Evolutionary conservation across 352 stramenopile genomes (phyloP), one percentile per base, ranked within the genome.

Genomic region (Elongisporangium undulatum): DNA sequence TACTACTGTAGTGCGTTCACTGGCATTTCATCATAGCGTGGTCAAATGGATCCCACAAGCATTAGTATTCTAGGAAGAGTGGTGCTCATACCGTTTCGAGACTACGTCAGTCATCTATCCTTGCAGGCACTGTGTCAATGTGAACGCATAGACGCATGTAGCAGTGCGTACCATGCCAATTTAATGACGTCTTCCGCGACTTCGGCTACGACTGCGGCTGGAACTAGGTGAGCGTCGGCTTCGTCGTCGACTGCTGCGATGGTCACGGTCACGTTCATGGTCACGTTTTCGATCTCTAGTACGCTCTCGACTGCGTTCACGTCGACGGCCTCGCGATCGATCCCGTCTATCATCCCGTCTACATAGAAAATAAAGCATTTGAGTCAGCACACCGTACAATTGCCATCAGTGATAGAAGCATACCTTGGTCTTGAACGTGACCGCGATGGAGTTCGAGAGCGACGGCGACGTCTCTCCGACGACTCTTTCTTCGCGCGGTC

Each of bases 181-280:
- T 45, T 12, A 7, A 38, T 41, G 21, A 49, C 41, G 52, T 22
- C 45, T 15, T 4, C 21, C 19, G 56, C 69, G 77, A 57, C 74
- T 90, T n/a, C 61, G 66, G 57, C 70, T 72, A 48, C 56, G 59
- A 21, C 63, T 72, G 20, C 50, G 26, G n/a, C 64, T 73, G 9
- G 39, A 49, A 29, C 52, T 72, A 23, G 62, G 63, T 10, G 66
- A 72, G 53, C 63, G 71, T 39, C 65, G 68, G 13, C 52, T 59
- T 45, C 52, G 59, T 23, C 72, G 67, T 38, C 57, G 39, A 51
- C 64, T 61, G 12, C 59, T 70, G 16, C 76, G 67, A 16, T 58
- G 59, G 21, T 55, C 56, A 6, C 63, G 61, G 5, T 55, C 49
- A 7, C 38, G 41, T 2, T 24, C 61, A 39, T 21, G 34, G 20